Conservation (phyloP, 2,329 filamentous ascomycete species). For the Neophaeococcomyces aloes region DNA sequence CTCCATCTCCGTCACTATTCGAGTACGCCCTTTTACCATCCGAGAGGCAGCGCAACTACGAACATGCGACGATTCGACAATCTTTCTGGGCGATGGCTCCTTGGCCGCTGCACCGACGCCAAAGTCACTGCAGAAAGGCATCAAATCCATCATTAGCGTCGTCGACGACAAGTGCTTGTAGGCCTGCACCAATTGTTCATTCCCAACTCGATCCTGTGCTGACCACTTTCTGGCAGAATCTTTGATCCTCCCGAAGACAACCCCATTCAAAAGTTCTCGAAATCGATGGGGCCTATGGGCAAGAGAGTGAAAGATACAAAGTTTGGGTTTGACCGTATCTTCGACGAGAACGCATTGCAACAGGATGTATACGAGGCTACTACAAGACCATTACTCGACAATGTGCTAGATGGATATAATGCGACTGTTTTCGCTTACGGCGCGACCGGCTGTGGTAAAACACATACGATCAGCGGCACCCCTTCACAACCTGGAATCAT, state of each 20-base stretch:
- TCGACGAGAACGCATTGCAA: constrained; percentile 89
- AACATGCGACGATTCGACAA: constrained; percentile 65
- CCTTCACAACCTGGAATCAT: constrained; percentile 91
- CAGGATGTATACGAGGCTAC: constrained; percentile 92
- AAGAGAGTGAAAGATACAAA: constrained; percentile 96
- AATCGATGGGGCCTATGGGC: constrained; percentile 67
- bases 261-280: constrained; percentile 76
- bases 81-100: constrained; percentile 95
- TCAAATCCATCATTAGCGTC: constrained; percentile 88
- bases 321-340: constrained; percentile 91
- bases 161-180: constrained; percentile 94
- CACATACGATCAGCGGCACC: constrained; percentile 91
- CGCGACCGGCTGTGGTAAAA: constrained; percentile 95
- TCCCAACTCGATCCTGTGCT: not conserved
- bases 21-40: constrained; percentile 62
- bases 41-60: constrained; percentile 85
- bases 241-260: constrained; percentile 96
- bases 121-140: constrained; percentile 73
- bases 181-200: constrained; percentile 37
- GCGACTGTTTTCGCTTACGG: constrained; percentile 98
- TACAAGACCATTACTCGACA: constrained; percentile 80
- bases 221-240: constrained; percentile 35
- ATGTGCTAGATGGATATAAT: constrained; percentile 94
- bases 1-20: constrained; percentile 44
- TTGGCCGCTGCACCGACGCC: constrained; percentile 77